Evolutionary conservation across 345 rosid genomes (phyloP).

Genomic region (Citrus mangshanensis): DNA sequence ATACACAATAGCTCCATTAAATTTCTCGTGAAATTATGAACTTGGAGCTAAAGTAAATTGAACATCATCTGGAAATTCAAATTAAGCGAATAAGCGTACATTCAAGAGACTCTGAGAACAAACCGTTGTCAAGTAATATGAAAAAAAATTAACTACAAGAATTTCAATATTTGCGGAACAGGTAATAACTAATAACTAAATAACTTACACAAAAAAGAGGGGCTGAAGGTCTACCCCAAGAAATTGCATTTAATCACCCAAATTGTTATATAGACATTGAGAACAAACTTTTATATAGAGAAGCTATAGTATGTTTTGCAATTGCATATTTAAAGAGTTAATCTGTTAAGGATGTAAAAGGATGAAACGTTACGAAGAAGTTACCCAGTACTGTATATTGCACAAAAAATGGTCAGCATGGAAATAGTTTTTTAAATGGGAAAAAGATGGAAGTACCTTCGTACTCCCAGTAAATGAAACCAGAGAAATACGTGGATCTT

Average conservation of each 20-base stretch:
- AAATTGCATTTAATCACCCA: background rate
- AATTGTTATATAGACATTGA: background rate
- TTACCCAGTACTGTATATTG: background rate
- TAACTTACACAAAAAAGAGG: background rate
- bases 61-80: background rate
- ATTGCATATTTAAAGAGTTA: background rate
- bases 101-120: background rate
- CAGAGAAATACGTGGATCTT: constrained; percentile 73
- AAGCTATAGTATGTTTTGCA: background rate
- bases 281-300: background rate
- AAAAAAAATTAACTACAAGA: background rate
- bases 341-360: background rate
- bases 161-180: background rate
- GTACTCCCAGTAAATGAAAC: constrained; percentile 97
- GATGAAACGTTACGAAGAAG: background rate
- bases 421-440: background rate
- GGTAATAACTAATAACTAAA: background rate
- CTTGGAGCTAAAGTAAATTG: background rate
- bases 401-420: background rate
- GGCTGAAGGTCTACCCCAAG: background rate
- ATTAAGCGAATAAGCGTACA: background rate
- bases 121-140: background rate
- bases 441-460: constrained; percentile 44
- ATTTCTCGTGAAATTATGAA: background rate
- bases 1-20: constrained; percentile 3